Evolutionary conservation across 345 rosid genomes (phyloP), one percentile per base, ranked within the genome.

Genomic region (Eucalyptus cladocalyx): DNA sequence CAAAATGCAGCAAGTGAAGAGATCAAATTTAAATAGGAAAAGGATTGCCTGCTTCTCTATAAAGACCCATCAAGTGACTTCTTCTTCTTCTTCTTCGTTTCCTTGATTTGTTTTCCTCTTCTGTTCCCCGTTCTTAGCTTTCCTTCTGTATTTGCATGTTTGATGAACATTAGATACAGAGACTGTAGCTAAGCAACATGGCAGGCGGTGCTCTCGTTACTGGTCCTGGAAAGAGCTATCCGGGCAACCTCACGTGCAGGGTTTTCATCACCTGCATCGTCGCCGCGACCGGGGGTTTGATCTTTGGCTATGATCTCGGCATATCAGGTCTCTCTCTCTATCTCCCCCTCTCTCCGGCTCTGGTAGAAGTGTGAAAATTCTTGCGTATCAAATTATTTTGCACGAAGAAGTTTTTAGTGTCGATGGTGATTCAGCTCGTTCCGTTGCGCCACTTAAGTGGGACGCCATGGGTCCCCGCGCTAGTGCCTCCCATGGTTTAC

Each of bases 251-350:
- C 47, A 93, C 93, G 13, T 9, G 26, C 23, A 45, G 86, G 26
- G 93, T 92, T 6, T 21, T 93, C 13, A 5, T 86, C 4, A 91
- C 93, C 6, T 90, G 94, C 88, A 3, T 93, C 7, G 47, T 90
- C 9, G 92, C 93, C 4, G 93, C 93, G 6, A 45, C 89, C 2
- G 93, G 93, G 6, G 94, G 94, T 80, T 53, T 92, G 8, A 90
- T 93, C 62, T 92, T 92, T 47, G 92, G 93, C 11, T 93, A 93
- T 56, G 94, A 93, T 85, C 92, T 92, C 11, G 94, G 94, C 26
- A 91, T 93, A 60, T 92, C 94, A 89, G 94, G 94, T 93, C 43
- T 51, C 34, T 37, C 34, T 37, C 26, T 56, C 65, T 87, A 9
- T 24, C 49, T 32, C 3, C 18, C 23, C 34, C 80, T 67, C 80